Conservation (phyloP, 225 moss, liverwort and hornwort species). For the Lunularia cruciata region DNA sequence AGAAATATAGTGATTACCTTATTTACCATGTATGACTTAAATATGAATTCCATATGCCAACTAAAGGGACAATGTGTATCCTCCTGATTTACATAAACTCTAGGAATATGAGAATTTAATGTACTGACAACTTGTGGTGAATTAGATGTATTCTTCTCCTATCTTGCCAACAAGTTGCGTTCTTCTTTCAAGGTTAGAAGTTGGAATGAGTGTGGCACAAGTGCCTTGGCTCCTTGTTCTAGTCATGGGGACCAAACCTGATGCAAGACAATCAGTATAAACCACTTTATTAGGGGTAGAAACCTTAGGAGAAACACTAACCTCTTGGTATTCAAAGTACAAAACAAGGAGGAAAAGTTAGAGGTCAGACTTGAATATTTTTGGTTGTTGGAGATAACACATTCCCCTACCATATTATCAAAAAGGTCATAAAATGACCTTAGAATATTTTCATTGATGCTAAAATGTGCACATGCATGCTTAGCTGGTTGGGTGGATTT, state of each 20-base stretch:
- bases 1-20: neutral
- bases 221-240: neutral
- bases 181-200: neutral
- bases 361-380: too few species aligned
- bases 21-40: neutral
- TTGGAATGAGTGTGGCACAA: neutral
- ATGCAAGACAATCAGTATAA: neutral
- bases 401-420: neutral
- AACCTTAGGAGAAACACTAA: neutral
- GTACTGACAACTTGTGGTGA: neutral
- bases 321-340: neutral
- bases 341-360: too few species aligned
- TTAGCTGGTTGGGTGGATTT: constrained; percentile 1
- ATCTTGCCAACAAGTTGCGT: neutral
- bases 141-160: neutral
- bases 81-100: neutral
- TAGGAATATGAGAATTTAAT: neutral
- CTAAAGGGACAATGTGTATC: neutral
- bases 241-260: neutral
- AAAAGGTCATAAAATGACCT: constrained; percentile 1
- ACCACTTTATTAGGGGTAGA: neutral
- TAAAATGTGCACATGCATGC: neutral
- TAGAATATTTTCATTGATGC: neutral
- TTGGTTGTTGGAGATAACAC: neutral
- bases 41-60: neutral